A percentile compares a stretch with the other conserved stretches of the same genome.
Evolutionary conservation across 139 green algal species (phyloP).

Genomic region (Micractinium conductrix): DNA sequence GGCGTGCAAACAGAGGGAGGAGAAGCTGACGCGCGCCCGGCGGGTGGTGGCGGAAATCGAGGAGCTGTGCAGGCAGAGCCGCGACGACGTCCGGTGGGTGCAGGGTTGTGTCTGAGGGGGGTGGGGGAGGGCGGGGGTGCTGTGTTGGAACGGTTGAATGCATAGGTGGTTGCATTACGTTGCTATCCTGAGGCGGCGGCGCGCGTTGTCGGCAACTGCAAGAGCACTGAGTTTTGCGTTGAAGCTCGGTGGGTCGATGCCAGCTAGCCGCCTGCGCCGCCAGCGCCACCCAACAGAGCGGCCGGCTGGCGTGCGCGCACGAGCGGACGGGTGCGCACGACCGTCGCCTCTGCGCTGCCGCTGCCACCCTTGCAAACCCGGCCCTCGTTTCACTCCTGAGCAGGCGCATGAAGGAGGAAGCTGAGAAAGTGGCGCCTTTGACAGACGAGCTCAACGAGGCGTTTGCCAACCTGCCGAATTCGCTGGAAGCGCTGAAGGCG

Average conservation of each 20-base stretch:
- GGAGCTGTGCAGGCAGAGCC: background rate
- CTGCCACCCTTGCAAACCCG: background rate
- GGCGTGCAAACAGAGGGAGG: background rate
- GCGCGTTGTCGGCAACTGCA: no score
- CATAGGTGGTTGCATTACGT: no score
- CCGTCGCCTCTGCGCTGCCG: no score
- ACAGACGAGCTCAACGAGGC: constrained; percentile 1
- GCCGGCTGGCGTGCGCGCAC: no score
- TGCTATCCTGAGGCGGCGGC: no score
- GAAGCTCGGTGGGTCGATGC: no score
- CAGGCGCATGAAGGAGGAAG: background rate
- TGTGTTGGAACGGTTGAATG: background rate
- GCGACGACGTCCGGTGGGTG: constrained; percentile 29
- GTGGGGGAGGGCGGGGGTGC: background rate
- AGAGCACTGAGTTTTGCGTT: no score
- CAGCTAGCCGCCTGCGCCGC: no score
- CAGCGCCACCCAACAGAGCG: no score
- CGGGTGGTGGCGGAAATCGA: background rate
- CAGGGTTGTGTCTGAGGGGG: no score
- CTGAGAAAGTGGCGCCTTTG: constrained; percentile 39
- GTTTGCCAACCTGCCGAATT: background rate
- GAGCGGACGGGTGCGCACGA: no score
- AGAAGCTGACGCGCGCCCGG: background rate
- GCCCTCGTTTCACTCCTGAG: background rate
- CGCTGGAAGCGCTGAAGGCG: background rate